These are phyloP conservation scores for Halenospora varia DNA, from an alignment of 495 filamentous ascomycete species.

Conservation along the genomic window DNA sequence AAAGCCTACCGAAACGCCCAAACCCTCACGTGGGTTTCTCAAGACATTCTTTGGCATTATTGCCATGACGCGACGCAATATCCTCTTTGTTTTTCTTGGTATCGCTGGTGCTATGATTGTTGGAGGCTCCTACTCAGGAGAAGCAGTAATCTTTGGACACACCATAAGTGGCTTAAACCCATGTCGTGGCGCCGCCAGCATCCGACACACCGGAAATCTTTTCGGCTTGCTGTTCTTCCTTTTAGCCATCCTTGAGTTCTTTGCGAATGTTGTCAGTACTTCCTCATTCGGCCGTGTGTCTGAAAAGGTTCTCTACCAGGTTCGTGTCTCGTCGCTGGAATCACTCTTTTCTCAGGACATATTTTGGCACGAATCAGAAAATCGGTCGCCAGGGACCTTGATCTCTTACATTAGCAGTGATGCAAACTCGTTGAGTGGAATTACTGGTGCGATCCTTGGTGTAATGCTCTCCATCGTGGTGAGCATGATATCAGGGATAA, in stretches of 20 bases:
- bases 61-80: slow-evolving; percentile 27
- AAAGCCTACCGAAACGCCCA: background rate
- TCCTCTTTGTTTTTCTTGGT: slow-evolving; percentile 33
- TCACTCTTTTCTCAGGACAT: slow-evolving; percentile 47
- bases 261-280: slow-evolving; percentile 46
- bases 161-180: slow-evolving; percentile 42
- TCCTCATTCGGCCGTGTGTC: slow-evolving; percentile 45
- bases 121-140: slow-evolving; percentile 44
- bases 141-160: slow-evolving; percentile 49
- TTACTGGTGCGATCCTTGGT: slow-evolving; percentile 27
- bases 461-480: slow-evolving; percentile 31
- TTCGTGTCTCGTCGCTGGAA: slow-evolving; percentile 45
- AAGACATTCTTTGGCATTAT: background rate
- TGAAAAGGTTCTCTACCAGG: slow-evolving; percentile 46
- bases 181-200: slow-evolving; percentile 33
- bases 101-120: slow-evolving; percentile 38
- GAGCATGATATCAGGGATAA: slow-evolving; percentile 42
- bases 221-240: slow-evolving; percentile 51
- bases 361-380: slow-evolving; percentile 47
- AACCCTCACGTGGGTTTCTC: background rate
- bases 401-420: slow-evolving; percentile 49
- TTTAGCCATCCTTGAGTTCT: slow-evolving; percentile 48
- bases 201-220: slow-evolving; percentile 35
- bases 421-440: slow-evolving; percentile 40
- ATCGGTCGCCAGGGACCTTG: slow-evolving; percentile 39